Percentiles rank a stretch among this genome's conserved stretches.
Evolutionary conservation across 2,329 filamentous ascomycete species (phyloP).

Genomic region (Penicillium paneum): DNA sequence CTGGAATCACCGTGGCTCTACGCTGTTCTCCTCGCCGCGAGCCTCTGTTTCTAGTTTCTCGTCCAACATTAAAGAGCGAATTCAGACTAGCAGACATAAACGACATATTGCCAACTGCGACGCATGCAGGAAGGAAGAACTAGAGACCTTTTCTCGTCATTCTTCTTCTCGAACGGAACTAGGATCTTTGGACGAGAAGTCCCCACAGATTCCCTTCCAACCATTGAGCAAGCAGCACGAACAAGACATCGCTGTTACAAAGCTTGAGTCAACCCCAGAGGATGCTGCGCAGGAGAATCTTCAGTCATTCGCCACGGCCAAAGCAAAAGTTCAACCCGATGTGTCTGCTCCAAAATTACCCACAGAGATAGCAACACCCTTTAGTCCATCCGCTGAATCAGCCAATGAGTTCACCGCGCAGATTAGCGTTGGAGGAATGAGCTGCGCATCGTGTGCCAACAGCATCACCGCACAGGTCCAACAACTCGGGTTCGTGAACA

Average conservation of each 20-base stretch:
- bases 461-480: constrained; percentile 59
- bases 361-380: background rate
- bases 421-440: constrained; percentile 66
- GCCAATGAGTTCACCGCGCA: constrained; percentile 27
- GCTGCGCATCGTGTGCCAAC: constrained; percentile 66
- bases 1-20: constrained; percentile 30
- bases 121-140: constrained; percentile 46
- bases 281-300: background rate
- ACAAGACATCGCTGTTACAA: background rate
- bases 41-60: constrained; percentile 19
- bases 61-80: constrained; percentile 20
- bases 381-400: constrained; percentile 1
- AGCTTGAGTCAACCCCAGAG: background rate
- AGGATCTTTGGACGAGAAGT: constrained; percentile 14
- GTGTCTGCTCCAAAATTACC: background rate
- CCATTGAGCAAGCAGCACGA: background rate
- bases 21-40: constrained; percentile 21
- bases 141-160: constrained; percentile 19
- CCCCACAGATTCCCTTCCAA: background rate
- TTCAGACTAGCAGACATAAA: constrained; percentile 21
- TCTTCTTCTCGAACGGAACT: constrained; percentile 14
- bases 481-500: constrained; percentile 57
- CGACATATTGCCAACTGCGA: constrained; percentile 52
- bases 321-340: constrained; percentile 1
- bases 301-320: background rate